Evolutionary conservation across 2,329 filamentous ascomycete species (phyloP).

Genomic region (Cercospora brassicicola): DNA sequence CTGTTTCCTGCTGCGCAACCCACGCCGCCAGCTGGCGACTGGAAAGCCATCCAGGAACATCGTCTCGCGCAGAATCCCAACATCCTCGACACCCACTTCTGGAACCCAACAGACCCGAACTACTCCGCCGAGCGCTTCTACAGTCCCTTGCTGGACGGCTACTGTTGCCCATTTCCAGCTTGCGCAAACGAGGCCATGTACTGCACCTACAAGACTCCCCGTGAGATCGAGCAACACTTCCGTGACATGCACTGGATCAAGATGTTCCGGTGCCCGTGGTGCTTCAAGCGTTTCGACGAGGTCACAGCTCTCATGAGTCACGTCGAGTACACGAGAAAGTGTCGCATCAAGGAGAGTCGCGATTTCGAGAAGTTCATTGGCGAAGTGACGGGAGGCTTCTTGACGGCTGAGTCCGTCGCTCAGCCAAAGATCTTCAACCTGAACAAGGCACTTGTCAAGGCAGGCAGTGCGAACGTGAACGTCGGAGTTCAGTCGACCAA

Average conservation of each 20-base stretch:
- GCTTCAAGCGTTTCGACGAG: conserved; percentile 44
- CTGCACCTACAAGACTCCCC: conserved; percentile 36
- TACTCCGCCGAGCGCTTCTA: conserved; percentile 55
- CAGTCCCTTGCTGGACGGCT: conserved; percentile 47
- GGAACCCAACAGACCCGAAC: conserved; percentile 27
- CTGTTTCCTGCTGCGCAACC: conserved; percentile 21
- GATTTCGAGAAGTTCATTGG: conserved; percentile 41
- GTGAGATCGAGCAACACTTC: conserved; percentile 34
- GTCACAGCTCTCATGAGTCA: conserved; percentile 44
- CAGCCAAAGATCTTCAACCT: conserved; percentile 26
- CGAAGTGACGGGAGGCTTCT: conserved; percentile 47
- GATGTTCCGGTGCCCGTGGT: conserved; percentile 43
- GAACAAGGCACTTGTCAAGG: conserved; percentile 11
- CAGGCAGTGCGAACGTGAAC: not conserved
- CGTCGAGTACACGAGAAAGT: conserved; percentile 43
- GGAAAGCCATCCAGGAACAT: conserved; percentile 14
- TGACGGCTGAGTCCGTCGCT: conserved; percentile 22
- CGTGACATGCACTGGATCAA: conserved; percentile 40
- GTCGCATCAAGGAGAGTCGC: conserved; percentile 39
- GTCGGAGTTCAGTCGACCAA: conserved; percentile 1
- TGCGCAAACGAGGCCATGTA: conserved; percentile 45
- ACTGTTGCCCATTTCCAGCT: conserved; percentile 54
- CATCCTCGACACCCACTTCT: conserved; percentile 20
- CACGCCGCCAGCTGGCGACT: conserved; percentile 16
- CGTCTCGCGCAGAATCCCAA: conserved; percentile 15